These are phyloP conservation scores for Calonectria montana DNA, from an alignment of 2,329 filamentous ascomycete genomes.

Conservation along the genomic window DNA sequence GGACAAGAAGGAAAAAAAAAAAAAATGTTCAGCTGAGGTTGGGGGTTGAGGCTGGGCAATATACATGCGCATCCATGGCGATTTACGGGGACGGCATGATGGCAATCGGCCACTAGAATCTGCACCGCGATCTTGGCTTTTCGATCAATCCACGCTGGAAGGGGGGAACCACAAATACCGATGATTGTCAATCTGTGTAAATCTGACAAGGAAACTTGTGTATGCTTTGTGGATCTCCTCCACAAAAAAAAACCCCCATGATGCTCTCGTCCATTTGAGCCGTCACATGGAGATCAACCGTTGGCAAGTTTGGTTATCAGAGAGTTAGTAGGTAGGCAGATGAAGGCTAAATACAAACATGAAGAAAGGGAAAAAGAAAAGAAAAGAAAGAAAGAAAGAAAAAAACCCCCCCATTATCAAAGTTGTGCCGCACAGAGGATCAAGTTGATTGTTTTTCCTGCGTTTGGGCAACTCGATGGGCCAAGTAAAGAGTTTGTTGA, in stretches of 20 bases:
- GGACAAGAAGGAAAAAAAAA: not conserved
- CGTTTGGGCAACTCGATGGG: no score
- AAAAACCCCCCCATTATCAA: no score
- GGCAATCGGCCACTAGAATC: not conserved
- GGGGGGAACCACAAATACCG: not conserved
- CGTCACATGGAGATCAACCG: not conserved
- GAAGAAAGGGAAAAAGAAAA: no score
- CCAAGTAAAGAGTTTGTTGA: no score
- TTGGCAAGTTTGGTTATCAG: not conserved
- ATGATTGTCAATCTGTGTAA: not conserved
- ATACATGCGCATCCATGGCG: not conserved
- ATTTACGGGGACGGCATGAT: not conserved
- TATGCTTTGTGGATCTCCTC: not conserved
- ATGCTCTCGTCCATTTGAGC: not conserved
- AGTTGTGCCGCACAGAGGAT: no score
- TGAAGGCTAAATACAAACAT: no score
- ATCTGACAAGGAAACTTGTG: not conserved
- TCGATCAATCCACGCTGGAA: not conserved
- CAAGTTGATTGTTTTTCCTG: no score
- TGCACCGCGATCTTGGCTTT: not conserved
- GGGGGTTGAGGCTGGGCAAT: not conserved
- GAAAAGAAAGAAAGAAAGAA: no score
- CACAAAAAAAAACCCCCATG: not conserved
- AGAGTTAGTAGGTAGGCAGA: not conserved
- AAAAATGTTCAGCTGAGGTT: not conserved